phyloP scores from a whole-genome alignment of 139 green algal genomes.

The Coelastrella sp. region DNA sequence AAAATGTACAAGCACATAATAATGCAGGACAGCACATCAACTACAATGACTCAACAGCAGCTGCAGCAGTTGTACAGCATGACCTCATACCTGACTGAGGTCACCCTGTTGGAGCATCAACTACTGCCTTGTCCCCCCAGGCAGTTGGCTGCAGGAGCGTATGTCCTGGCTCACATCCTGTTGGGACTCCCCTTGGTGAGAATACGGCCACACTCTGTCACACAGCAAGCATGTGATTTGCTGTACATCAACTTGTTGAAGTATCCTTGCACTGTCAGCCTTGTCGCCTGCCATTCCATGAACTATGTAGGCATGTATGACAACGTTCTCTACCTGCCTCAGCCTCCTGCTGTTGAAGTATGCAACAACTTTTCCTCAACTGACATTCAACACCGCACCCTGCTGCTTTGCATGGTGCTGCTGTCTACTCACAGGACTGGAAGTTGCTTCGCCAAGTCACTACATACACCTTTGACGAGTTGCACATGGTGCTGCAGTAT shows the following conservation, averaged over 20 bases:
- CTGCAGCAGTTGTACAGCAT: conserved; percentile 6
- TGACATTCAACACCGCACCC: background rate
- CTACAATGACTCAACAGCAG: background rate
- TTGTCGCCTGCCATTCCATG: no score
- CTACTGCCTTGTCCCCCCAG: conserved; percentile 14
- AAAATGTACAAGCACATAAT: background rate
- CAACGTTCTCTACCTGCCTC: no score
- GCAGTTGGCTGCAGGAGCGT: background rate
- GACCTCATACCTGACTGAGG: background rate
- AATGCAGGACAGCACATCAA: background rate
- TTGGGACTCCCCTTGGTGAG: background rate
- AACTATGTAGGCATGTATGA: no score
- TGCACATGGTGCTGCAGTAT: background rate
- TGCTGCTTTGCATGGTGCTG: no score
- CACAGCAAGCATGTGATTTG: no score
- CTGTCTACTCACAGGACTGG: no score
- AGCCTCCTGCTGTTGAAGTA: no score
- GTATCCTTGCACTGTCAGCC: no score
- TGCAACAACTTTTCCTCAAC: background rate
- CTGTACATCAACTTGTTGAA: no score
- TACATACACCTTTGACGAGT: no score
- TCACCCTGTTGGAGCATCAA: conserved; percentile 11
- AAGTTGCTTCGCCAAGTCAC: no score
- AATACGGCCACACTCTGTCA: no score
- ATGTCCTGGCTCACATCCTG: conserved; percentile 17